Percentiles rank a stretch among this genome's conserved stretches.
phyloP scores from a whole-genome alignment of 805 yeast species.

The Metschnikowia hibisci region DNA sequence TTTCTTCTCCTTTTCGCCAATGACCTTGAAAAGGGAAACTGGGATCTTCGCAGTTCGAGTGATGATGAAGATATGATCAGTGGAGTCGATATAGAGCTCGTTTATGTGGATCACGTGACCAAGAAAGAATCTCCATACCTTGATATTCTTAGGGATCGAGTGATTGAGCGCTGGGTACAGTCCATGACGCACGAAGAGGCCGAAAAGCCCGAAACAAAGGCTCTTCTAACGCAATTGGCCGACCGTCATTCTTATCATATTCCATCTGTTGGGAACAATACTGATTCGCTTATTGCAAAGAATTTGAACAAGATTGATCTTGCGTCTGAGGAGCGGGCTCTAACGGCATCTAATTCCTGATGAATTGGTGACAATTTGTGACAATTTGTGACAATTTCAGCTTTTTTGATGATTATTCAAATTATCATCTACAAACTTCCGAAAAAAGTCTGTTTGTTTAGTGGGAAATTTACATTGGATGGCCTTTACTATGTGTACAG shows the following conservation, averaged over 20 bases:
- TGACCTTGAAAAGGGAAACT: slow-evolving; percentile 82
- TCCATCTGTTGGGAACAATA: slow-evolving; percentile 6
- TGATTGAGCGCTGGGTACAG: slow-evolving; percentile 32
- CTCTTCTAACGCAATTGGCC: slow-evolving; percentile 8
- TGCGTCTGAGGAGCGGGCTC: background rate
- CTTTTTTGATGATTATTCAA: no score
- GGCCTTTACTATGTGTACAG: no score
- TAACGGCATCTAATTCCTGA: no score
- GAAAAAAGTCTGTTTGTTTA: no score
- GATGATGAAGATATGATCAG: slow-evolving; percentile 43
- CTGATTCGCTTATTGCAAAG: slow-evolving; percentile 30
- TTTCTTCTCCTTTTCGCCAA: slow-evolving; percentile 79
- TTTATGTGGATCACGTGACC: slow-evolving; percentile 58
- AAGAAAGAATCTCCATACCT: slow-evolving; percentile 39
- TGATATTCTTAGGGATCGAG: slow-evolving; percentile 35
- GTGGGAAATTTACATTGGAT: no score
- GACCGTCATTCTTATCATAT: slow-evolving; percentile 6
- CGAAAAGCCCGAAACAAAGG: background rate
- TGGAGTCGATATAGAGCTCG: slow-evolving; percentile 70
- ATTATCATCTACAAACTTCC: no score
- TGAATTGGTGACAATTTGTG: no score
- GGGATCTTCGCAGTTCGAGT: slow-evolving; percentile 50
- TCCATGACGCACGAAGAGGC: slow-evolving; percentile 18
- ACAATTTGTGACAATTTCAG: no score
- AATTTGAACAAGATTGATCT: slow-evolving; percentile 26